Percentiles rank a stretch among this genome's conserved stretches.
phyloP scores from a whole-genome alignment of 2,329 filamentous ascomycete genomes.

The Aschersonia sp. region DNA sequence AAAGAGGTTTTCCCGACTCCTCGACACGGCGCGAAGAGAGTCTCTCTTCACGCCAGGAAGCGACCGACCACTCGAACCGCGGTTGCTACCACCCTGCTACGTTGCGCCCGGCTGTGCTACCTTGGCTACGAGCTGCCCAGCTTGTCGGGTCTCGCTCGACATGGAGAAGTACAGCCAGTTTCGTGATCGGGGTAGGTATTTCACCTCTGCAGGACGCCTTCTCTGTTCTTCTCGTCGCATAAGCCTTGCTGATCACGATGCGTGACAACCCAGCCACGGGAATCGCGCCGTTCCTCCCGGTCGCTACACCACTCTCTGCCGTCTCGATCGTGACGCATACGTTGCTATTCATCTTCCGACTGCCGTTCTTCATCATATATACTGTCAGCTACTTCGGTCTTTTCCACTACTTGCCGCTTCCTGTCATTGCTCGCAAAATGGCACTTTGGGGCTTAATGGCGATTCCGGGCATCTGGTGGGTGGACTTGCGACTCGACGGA shows the following conservation, averaged over 20 bases:
- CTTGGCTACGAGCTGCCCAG: not conserved
- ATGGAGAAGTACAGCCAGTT: conserved; percentile 98
- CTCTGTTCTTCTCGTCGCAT: not conserved
- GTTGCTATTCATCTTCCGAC: conserved; percentile 65
- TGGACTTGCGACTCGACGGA: conserved; percentile 94
- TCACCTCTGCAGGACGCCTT: not conserved
- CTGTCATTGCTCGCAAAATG: conserved; percentile 55
- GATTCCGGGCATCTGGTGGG: conserved; percentile 93
- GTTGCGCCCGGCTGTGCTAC: too few species aligned
- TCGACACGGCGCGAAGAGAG: too few species aligned
- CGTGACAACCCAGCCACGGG: conserved; percentile 55
- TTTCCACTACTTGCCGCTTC: conserved; percentile 65
- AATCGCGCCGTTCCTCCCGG: conserved; percentile 88
- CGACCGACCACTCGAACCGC: too few species aligned
- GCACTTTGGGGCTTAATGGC: conserved; percentile 78
- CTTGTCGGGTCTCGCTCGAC: not conserved
- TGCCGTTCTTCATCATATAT: conserved; percentile 62
- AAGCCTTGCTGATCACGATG: not conserved
- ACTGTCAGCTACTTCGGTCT: conserved; percentile 61
- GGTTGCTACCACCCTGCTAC: too few species aligned
- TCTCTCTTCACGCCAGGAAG: too few species aligned
- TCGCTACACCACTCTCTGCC: conserved; percentile 49
- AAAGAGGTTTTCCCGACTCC: too few species aligned
- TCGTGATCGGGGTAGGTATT: conserved; percentile 61
- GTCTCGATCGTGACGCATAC: conserved; percentile 50